Percentiles rank a stretch among this genome's conserved stretches.
Conservation (phyloP, 108 stramenopile species). For the Poteriospumella lacustris region DNA sequence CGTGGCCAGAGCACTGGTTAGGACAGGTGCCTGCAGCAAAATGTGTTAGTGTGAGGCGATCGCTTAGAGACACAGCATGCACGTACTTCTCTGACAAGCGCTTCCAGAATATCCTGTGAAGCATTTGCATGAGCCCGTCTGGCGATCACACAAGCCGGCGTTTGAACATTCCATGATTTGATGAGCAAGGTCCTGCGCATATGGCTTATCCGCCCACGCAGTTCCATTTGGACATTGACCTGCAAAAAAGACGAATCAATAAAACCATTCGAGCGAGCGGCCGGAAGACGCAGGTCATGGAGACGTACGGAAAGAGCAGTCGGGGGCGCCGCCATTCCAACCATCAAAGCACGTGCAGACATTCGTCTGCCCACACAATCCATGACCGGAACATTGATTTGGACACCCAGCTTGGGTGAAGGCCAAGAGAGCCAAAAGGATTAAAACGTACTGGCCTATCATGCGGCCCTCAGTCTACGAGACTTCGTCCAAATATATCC, state of each 20-base stretch:
- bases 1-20: conserved; percentile 40
- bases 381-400: conserved; percentile 24
- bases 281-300: background rate
- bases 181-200: conserved; percentile 37
- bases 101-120: conserved; percentile 4
- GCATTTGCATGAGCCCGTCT: conserved; percentile 13
- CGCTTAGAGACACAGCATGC: background rate
- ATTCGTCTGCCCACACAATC: background rate
- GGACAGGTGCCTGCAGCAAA: conserved; percentile 26
- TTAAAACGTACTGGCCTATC: too few species aligned
- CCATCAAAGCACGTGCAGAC: conserved; percentile 1
- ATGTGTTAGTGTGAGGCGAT: background rate
- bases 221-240: conserved; percentile 11
- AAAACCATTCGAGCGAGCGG: background rate
- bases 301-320: conserved; percentile 12
- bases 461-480: too few species aligned
- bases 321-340: conserved; percentile 16
- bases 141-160: conserved; percentile 47
- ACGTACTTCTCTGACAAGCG: conserved; percentile 28
- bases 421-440: too few species aligned
- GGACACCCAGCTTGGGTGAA: conserved; percentile 15
- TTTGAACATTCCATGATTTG: conserved; percentile 47
- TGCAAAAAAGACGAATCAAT: background rate
- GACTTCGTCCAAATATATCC: too few species aligned
- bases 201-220: conserved; percentile 38